Evolutionary conservation across 2,329 filamentous ascomycete genomes (phyloP).

Genomic region (Fusarium domesticum): DNA sequence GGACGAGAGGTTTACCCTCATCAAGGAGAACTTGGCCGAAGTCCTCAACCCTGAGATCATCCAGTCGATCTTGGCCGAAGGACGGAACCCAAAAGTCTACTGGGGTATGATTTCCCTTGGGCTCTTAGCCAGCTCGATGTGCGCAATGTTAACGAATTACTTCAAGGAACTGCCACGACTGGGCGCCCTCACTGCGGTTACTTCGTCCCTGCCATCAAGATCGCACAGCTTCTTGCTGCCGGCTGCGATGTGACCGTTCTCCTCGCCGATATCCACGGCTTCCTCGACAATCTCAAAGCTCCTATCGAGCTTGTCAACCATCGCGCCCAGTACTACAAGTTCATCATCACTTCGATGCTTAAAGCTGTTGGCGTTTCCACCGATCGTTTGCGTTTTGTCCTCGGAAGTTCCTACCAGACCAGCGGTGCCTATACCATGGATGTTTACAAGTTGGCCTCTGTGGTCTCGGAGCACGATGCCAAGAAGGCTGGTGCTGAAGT

Average conservation of each 20-base stretch:
- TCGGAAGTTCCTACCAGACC: conserved; percentile 80
- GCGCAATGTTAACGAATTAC: conserved; percentile 1
- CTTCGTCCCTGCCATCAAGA: conserved; percentile 84
- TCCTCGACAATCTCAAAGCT: conserved; percentile 80
- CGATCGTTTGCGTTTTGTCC: conserved; percentile 76
- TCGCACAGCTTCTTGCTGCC: conserved; percentile 81
- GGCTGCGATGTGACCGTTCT: conserved; percentile 80
- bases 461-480: conserved; percentile 75
- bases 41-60: conserved; percentile 82
- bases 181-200: conserved; percentile 88
- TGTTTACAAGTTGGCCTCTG: conserved; percentile 69
- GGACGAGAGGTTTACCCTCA: conserved; percentile 66
- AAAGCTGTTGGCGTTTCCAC: conserved; percentile 75
- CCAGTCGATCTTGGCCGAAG: conserved; percentile 66
- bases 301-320: conserved; percentile 82
- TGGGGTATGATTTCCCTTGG: conserved; percentile 58
- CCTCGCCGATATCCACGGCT: conserved; percentile 71
- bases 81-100: conserved; percentile 74
- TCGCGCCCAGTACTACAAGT: conserved; percentile 80
- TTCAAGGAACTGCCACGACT: conserved; percentile 70
- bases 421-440: conserved; percentile 79
- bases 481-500: conserved; percentile 91
- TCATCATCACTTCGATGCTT: conserved; percentile 70
- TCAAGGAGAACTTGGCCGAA: conserved; percentile 78
- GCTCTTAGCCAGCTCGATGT: background rate